These are phyloP conservation scores for Keithomyces neogunnii DNA, from an alignment of 2,329 filamentous ascomycete species.

Conservation along the genomic window DNA sequence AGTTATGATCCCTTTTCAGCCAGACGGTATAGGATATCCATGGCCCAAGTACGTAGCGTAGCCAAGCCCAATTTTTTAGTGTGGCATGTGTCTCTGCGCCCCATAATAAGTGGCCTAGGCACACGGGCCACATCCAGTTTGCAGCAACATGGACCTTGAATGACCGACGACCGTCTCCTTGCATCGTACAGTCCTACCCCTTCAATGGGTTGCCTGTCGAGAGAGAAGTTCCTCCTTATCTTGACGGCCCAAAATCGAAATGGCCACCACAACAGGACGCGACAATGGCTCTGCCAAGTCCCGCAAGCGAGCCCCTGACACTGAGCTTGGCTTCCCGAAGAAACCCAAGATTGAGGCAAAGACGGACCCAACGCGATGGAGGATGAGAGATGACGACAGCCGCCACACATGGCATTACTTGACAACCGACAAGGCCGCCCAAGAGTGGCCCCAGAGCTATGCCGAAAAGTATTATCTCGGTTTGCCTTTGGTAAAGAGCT, in stretches of 20 bases:
- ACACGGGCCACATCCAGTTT: too few relatives aligned
- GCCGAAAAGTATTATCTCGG: slow-evolving; percentile 90
- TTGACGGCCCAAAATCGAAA: slow-evolving; percentile 8
- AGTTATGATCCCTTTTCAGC: too few relatives aligned
- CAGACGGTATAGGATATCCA: too few relatives aligned
- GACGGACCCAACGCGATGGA: slow-evolving; percentile 79
- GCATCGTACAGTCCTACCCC: background rate
- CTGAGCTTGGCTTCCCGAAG: slow-evolving; percentile 31
- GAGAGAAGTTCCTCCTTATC: background rate
- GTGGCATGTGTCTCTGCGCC: too few relatives aligned
- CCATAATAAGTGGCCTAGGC: too few relatives aligned
- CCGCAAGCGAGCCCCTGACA: slow-evolving; percentile 35
- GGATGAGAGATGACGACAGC: slow-evolving; percentile 72
- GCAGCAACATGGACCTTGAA: too few relatives aligned
- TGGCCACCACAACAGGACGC: slow-evolving; percentile 21
- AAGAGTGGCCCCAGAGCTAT: slow-evolving; percentile 74
- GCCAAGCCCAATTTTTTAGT: too few relatives aligned
- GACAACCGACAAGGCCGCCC: slow-evolving; percentile 57
- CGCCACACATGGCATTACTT: slow-evolving; percentile 94
- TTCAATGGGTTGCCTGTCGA: background rate
- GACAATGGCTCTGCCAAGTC: slow-evolving; percentile 22
- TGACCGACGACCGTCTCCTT: too few relatives aligned
- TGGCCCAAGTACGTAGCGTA: too few relatives aligned
- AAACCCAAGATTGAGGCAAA: slow-evolving; percentile 41
- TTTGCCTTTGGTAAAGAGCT: slow-evolving; percentile 57